Evolutionary conservation across 768 basidiomycete genomes (phyloP).

Genomic region (Suillus cothurnatus): DNA sequence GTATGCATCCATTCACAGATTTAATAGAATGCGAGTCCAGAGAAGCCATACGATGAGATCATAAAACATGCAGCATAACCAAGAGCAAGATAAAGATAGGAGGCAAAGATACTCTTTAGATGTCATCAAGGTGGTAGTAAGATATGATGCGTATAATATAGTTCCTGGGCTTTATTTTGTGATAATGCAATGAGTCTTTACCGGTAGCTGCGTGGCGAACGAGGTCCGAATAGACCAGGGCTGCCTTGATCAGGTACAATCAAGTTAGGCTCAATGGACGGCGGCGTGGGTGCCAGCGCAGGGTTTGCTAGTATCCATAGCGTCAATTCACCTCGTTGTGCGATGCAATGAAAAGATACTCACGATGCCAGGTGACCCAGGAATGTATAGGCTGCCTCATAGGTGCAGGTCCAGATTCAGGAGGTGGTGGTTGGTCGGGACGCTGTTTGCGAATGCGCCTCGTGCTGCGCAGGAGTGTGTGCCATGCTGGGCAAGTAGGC

Average conservation of each 20-base stretch:
- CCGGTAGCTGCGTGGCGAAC: slow-evolving; percentile 54
- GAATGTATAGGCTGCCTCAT: slow-evolving; percentile 46
- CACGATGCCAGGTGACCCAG: slow-evolving; percentile 72
- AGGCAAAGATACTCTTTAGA: slow-evolving; percentile 21
- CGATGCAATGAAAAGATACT: slow-evolving; percentile 31
- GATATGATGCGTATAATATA: background rate
- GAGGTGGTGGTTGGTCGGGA: slow-evolving; percentile 35
- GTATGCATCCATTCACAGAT: background rate
- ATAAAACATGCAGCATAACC: background rate
- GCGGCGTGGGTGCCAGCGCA: slow-evolving; percentile 56
- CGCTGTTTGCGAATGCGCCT: slow-evolving; percentile 48
- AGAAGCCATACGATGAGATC: background rate
- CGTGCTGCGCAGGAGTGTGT: slow-evolving; percentile 44
- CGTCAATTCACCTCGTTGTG: slow-evolving; percentile 4
- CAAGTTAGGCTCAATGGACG: slow-evolving; percentile 58
- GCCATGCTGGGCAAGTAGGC: slow-evolving; percentile 62
- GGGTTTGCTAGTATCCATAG: slow-evolving; percentile 55
- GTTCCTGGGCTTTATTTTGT: background rate
- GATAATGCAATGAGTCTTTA: background rate
- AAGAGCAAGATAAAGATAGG: slow-evolving; percentile 30
- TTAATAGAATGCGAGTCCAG: background rate
- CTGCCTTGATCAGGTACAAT: slow-evolving; percentile 59
- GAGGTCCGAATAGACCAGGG: slow-evolving; percentile 78
- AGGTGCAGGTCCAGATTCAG: slow-evolving; percentile 39
- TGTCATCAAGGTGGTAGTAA: slow-evolving; percentile 12